Conservation (phyloP, 2,329 filamentous ascomycete genomes). For the Neoarthrinium moseri region DNA sequence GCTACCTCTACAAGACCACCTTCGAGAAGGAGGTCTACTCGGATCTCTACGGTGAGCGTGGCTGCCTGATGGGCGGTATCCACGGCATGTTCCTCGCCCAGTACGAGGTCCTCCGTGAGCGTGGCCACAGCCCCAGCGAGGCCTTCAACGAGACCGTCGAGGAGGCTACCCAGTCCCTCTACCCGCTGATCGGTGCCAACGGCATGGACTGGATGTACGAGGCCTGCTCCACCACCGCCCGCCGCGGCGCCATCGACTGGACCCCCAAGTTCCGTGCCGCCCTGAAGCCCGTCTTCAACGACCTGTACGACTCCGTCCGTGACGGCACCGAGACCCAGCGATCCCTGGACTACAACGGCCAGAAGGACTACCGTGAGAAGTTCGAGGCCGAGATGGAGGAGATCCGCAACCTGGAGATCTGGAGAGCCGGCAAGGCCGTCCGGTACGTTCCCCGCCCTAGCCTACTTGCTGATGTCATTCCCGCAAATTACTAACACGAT, state of each 20-base stretch:
- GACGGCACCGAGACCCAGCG: slow-evolving; percentile 93
- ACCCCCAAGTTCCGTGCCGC: slow-evolving; percentile 95
- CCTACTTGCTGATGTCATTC: neutral
- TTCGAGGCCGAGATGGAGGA: slow-evolving; percentile 99
- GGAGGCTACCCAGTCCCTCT: slow-evolving; percentile 97
- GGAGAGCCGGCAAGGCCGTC: slow-evolving; percentile 97
- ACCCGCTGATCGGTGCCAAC: slow-evolving; percentile 94
- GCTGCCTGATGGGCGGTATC: slow-evolving; percentile 99
- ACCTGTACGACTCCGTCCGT: slow-evolving; percentile 90
- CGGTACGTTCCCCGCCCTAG: slow-evolving; percentile 53
- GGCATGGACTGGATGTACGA: slow-evolving; percentile 99
- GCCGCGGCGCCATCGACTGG: slow-evolving; percentile 99
- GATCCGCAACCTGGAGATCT: slow-evolving; percentile 98
- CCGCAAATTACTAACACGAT: slow-evolving; percentile 6
- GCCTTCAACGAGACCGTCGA: slow-evolving; percentile 99
- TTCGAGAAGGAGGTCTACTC: slow-evolving; percentile 99
- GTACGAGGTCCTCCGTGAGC: slow-evolving; percentile 99
- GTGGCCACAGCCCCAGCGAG: slow-evolving; percentile 94
- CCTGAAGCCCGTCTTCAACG: slow-evolving; percentile 98
- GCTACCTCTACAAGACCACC: slow-evolving; percentile 99
- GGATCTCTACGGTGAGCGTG: slow-evolving; percentile 98
- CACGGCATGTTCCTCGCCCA: slow-evolving; percentile 99
- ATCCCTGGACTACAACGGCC: slow-evolving; percentile 95
- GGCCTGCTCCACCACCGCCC: slow-evolving; percentile 97
- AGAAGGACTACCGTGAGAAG: slow-evolving; percentile 92